Evolutionary conservation across 495 filamentous ascomycete genomes (phyloP).

Genomic region (Penicillium salamii): DNA sequence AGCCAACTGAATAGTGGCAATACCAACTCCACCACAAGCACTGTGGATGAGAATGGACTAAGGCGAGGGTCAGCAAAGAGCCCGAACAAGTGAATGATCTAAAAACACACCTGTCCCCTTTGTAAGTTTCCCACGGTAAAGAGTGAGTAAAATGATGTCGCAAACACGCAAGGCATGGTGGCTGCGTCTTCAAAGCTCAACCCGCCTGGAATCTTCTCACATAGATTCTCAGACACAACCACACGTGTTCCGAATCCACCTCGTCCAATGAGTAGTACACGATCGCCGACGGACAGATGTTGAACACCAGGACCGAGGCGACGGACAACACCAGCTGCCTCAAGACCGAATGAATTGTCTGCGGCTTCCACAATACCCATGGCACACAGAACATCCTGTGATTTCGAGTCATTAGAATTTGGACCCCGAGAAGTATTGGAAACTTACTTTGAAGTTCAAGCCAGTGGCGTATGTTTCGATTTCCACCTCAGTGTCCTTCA

Average conservation of each 20-base stretch:
- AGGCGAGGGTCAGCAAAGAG: no score
- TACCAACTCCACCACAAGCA: conserved; percentile 1
- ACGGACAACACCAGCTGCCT: conserved; percentile 40
- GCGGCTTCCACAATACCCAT: conserved; percentile 35
- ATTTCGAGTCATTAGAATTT: neutral
- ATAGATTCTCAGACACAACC: conserved; percentile 13
- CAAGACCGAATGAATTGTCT: conserved; percentile 36
- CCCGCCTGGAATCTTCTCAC: conserved; percentile 28
- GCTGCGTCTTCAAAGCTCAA: conserved; percentile 43
- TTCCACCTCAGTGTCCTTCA: conserved; percentile 21
- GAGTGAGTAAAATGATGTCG: conserved; percentile 38
- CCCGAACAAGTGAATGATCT: no score
- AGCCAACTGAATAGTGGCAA: conserved; percentile 4
- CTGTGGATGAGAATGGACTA: conserved; percentile 6
- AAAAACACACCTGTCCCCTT: conserved; percentile 19
- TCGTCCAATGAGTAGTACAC: conserved; percentile 35
- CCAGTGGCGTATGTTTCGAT: conserved; percentile 14
- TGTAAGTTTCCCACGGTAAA: conserved; percentile 28
- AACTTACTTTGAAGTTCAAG: conserved; percentile 4
- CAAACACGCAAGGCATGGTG: conserved; percentile 39
- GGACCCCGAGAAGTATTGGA: no score
- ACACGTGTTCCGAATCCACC: conserved; percentile 29
- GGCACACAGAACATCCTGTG: conserved; percentile 32
- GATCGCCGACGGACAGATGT: conserved; percentile 33
- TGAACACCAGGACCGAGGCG: conserved; percentile 24